Conservation (phyloP, 257 asterid species). For the Penstemon davidsonii region DNA sequence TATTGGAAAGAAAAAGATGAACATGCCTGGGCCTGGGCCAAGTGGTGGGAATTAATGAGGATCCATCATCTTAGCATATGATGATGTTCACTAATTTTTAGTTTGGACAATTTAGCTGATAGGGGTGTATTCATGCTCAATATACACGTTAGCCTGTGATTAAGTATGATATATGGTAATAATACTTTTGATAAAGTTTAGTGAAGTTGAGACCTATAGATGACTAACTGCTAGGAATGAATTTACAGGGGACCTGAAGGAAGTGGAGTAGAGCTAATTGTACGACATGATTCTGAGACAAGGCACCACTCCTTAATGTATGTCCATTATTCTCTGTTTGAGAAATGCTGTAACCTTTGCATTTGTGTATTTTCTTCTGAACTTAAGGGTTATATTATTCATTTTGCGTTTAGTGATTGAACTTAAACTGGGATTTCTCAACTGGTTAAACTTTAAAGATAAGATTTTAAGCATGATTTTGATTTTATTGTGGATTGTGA, state of each 20-base stretch:
- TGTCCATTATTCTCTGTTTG: conserved; percentile 33
- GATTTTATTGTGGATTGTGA: conserved; percentile 10
- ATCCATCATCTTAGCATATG: neutral
- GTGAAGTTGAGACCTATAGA: conserved; percentile 22
- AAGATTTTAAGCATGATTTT: neutral
- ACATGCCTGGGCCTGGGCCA: neutral
- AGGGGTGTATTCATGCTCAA: neutral
- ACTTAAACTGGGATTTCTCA: conserved; percentile 15
- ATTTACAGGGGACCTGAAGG: conserved; percentile 95
- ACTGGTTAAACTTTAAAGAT: neutral
- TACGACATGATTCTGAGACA: conserved; percentile 67
- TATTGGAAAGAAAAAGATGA: neutral
- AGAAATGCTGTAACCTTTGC: neutral
- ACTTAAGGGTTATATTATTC: conserved; percentile 4
- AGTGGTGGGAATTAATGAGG: neutral
- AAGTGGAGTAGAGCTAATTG: conserved; percentile 69
- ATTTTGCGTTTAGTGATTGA: conserved; percentile 3
- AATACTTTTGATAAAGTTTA: neutral
- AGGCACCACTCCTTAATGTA: conserved; percentile 68
- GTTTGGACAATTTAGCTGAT: neutral
- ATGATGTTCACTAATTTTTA: neutral
- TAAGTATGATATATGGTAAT: neutral
- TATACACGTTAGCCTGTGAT: neutral
- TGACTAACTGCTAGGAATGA: conserved; percentile 31
- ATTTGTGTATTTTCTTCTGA: conserved; percentile 13